Evolutionary conservation across 208 protist species (phyloP).

Genomic region (Leishmania braziliensis): DNA sequence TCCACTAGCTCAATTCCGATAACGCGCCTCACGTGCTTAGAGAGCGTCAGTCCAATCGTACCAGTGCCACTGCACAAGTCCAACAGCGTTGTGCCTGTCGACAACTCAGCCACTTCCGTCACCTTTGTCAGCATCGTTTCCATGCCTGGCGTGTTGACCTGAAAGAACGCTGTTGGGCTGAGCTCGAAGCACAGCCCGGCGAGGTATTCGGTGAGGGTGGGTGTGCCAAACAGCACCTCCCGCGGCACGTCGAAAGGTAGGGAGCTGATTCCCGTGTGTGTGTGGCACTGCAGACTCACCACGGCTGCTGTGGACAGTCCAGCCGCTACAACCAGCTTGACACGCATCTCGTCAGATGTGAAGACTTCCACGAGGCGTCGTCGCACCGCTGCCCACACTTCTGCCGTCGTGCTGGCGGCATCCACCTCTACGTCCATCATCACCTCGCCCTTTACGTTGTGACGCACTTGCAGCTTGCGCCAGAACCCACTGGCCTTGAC

Average conservation of each 20-base stretch:
- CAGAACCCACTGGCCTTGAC: constrained; percentile 83
- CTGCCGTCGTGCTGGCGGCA: constrained; percentile 29
- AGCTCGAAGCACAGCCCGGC: constrained; percentile 88
- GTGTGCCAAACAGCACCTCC: constrained; percentile 60
- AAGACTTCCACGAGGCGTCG: constrained; percentile 41
- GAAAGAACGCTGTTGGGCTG: constrained; percentile 94
- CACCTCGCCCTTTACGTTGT: constrained; percentile 86
- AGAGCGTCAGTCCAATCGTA: constrained; percentile 93
- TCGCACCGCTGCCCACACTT: constrained; percentile 45
- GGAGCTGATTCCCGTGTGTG: constrained; percentile 71
- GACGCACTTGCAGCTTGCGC: constrained; percentile 89
- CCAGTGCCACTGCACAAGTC: constrained; percentile 97
- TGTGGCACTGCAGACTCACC: constrained; percentile 79
- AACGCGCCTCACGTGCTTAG: constrained; percentile 78
- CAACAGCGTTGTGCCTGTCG: constrained; percentile 74
- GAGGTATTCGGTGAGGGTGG: constrained; percentile 77
- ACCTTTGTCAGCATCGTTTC: constrained; percentile 87
- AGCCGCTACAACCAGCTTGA: constrained; percentile 25
- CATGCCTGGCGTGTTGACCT: constrained; percentile 94
- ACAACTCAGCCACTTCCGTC: constrained; percentile 58
- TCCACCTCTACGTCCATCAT: constrained; percentile 84
- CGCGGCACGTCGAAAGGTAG: constrained; percentile 59
- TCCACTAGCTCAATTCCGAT: constrained; percentile 95
- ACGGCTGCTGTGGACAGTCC: constrained; percentile 43
- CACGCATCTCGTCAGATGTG: constrained; percentile 23